Evolutionary conservation across 2,329 filamentous ascomycete genomes (phyloP).

Genomic region (Aspergillus alliaceus): DNA sequence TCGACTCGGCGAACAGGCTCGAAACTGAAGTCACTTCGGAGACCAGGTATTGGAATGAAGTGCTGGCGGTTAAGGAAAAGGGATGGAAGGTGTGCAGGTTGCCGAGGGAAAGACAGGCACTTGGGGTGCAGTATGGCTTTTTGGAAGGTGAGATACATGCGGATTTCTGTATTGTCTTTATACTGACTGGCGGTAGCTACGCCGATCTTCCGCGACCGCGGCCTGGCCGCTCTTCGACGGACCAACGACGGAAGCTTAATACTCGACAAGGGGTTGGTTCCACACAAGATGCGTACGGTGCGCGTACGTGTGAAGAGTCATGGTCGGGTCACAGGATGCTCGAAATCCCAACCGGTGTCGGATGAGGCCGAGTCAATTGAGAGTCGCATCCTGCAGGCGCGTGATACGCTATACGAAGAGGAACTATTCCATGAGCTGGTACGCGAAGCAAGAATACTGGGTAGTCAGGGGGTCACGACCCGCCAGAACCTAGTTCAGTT

Average conservation of each 20-base stretch:
- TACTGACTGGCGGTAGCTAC: slow-evolving; percentile 42
- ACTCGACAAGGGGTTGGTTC: slow-evolving; percentile 63
- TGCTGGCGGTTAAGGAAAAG: slow-evolving; percentile 75
- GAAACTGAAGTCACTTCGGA: slow-evolving; percentile 77
- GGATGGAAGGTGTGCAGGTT: slow-evolving; percentile 85
- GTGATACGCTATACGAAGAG: slow-evolving; percentile 57
- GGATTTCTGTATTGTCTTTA: not conserved
- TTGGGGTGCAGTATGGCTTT: slow-evolving; percentile 89
- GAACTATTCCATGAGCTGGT: slow-evolving; percentile 90
- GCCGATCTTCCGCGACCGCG: slow-evolving; percentile 63
- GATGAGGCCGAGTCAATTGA: slow-evolving; percentile 32
- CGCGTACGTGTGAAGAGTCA: slow-evolving; percentile 65
- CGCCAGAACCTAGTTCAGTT: slow-evolving; percentile 60
- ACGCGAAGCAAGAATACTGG: slow-evolving; percentile 73
- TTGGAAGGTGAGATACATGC: slow-evolving; percentile 59
- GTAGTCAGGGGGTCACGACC: slow-evolving; percentile 68
- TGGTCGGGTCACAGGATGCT: slow-evolving; percentile 59
- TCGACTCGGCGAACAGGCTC: slow-evolving; percentile 70
- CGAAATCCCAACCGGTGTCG: slow-evolving; percentile 25
- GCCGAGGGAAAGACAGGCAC: slow-evolving; percentile 68
- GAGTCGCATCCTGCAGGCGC: slow-evolving; percentile 40
- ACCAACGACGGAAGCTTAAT: slow-evolving; percentile 72
- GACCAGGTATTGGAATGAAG: slow-evolving; percentile 83
- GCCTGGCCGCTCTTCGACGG: slow-evolving; percentile 77
- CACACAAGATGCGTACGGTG: slow-evolving; percentile 58